Conservation (phyloP, 2,329 filamentous ascomycete species). For the Didymella arachidicola region DNA sequence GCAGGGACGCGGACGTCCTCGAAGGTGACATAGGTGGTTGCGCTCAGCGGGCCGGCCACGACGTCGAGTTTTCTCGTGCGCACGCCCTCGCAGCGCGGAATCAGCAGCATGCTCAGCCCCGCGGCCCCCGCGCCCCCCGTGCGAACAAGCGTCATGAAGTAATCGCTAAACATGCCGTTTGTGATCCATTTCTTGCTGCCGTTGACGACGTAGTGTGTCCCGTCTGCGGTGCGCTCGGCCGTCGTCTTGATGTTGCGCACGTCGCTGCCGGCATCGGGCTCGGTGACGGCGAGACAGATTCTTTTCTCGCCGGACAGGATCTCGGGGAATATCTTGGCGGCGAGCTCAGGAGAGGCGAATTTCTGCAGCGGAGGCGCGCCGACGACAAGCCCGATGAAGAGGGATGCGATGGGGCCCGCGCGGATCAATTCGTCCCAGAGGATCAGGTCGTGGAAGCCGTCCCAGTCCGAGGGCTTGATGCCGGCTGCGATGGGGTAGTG, state of each 20-base stretch:
- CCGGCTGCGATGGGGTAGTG: constrained; percentile 61
- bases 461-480: constrained; percentile 44
- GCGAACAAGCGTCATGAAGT: constrained; percentile 46
- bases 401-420: constrained; percentile 32
- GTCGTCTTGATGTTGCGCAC: constrained; percentile 37
- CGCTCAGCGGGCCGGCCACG: constrained; percentile 33
- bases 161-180: constrained; percentile 47
- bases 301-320: constrained; percentile 40
- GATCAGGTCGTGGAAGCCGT: constrained; percentile 51
- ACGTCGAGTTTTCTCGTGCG: constrained; percentile 35
- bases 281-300: constrained; percentile 45
- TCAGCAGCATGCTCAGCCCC: constrained; percentile 44
- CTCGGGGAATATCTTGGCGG: constrained; percentile 39
- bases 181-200: constrained; percentile 53
- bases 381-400: constrained; percentile 43
- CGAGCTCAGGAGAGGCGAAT: constrained; percentile 34
- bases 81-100: constrained; percentile 36
- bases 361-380: constrained; percentile 40
- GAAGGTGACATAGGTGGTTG: constrained; percentile 43
- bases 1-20: constrained; percentile 45
- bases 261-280: constrained; percentile 40
- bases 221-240: constrained; percentile 36
- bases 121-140: constrained; percentile 40
- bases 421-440: constrained; percentile 48
- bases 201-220: constrained; percentile 49